Conservation (phyloP, 768 basidiomycete species). For the Cubamyces sp. region DNA sequence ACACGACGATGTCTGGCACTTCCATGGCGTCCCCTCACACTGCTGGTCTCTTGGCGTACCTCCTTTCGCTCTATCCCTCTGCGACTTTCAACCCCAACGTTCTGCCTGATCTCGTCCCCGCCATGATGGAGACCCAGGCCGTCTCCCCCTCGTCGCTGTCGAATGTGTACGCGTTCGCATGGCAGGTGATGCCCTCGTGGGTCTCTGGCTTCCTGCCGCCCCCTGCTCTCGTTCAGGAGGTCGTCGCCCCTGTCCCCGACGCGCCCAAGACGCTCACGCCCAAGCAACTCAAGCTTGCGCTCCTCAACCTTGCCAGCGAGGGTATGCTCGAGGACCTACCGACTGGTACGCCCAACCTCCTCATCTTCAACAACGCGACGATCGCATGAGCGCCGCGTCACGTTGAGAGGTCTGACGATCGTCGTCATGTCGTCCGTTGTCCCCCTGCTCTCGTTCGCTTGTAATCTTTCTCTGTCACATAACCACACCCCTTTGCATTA, state of each 20-base stretch:
- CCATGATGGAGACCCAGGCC: constrained; percentile 37
- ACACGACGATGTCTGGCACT: constrained; percentile 83
- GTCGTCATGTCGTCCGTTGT: neutral
- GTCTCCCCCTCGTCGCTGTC: constrained; percentile 43
- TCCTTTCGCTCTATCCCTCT: constrained; percentile 85
- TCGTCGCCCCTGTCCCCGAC: constrained; percentile 49
- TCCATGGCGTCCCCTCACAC: constrained; percentile 96
- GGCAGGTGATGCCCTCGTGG: constrained; percentile 62
- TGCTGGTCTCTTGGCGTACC: constrained; percentile 89
- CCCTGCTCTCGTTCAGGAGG: constrained; percentile 48
- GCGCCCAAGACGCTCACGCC: constrained; percentile 58
- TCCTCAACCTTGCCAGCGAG: constrained; percentile 62
- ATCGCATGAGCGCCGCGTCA: constrained; percentile 18
- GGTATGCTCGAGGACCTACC: constrained; percentile 53
- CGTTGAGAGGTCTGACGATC: neutral
- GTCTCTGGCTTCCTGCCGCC: constrained; percentile 59
- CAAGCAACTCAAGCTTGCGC: constrained; percentile 72
- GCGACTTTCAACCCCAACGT: constrained; percentile 59
- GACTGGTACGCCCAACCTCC: constrained; percentile 61
- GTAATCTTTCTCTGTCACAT: constrained; percentile 25
- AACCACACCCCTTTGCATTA: constrained; percentile 17
- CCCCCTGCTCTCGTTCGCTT: constrained; percentile 10
- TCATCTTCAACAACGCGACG: constrained; percentile 79
- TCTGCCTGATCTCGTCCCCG: constrained; percentile 42
- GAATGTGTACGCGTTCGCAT: constrained; percentile 56